Evolutionary conservation across 352 stramenopile species (phyloP).

Genomic region (Globisporangium perplexum): DNA sequence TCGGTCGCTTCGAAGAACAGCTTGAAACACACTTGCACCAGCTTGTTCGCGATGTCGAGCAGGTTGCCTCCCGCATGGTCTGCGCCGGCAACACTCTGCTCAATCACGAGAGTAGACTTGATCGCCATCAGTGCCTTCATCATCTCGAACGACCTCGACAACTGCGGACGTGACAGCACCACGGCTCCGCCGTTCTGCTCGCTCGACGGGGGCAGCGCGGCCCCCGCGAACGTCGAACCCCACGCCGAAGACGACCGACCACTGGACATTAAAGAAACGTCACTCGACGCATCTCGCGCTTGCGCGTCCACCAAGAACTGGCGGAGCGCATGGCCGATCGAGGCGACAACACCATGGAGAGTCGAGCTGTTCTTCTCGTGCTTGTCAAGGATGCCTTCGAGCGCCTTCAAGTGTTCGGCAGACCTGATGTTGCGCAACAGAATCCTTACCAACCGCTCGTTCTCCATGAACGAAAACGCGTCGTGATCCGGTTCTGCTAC

Average conservation of each 20-base stretch:
- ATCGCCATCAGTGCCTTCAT: conserved; percentile 24
- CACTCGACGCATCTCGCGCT: neutral
- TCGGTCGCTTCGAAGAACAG: conserved; percentile 67
- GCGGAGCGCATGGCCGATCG: conserved; percentile 29
- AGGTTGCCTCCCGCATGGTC: conserved; percentile 8
- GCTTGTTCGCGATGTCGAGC: conserved; percentile 21
- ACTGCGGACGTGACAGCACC: neutral
- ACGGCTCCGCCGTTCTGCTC: neutral
- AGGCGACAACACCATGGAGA: conserved; percentile 24
- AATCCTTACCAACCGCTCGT: conserved; percentile 68
- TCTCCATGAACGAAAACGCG: conserved; percentile 60
- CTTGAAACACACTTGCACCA: conserved; percentile 43
- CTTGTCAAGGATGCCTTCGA: conserved; percentile 43
- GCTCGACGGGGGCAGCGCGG: neutral
- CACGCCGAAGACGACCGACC: neutral
- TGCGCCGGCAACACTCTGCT: neutral
- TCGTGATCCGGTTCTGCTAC: neutral
- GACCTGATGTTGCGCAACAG: conserved; percentile 64
- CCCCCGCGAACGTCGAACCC: conserved; percentile 9
- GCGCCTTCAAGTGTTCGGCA: conserved; percentile 35
- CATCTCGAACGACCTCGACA: neutral
- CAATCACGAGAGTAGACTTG: conserved; percentile 14
- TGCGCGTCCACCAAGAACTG: conserved; percentile 17
- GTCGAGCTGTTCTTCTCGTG: conserved; percentile 32
- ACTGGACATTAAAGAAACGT: neutral